phyloP scores from a whole-genome alignment of 1,139 yeast genomes.

The Pichia sp. region DNA sequence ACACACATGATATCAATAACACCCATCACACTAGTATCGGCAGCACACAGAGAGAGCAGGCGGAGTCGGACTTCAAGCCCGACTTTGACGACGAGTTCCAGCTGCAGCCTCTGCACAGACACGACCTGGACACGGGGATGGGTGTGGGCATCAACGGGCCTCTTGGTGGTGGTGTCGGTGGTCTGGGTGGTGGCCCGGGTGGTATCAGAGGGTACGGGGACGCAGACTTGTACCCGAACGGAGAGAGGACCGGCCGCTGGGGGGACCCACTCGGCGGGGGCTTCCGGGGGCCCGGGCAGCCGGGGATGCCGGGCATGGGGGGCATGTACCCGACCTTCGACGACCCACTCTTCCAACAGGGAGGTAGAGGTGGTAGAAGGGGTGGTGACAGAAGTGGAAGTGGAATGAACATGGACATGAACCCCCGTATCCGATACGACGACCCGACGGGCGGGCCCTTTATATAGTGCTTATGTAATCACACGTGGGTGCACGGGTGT shows the following conservation, averaged over 20 bases:
- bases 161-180: too few relatives aligned
- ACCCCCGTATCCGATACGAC: too few relatives aligned
- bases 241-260: neutral
- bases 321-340: constrained; percentile 55
- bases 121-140: neutral
- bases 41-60: too few relatives aligned
- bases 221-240: constrained; percentile 3
- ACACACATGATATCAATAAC: too few relatives aligned
- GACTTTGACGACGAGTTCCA: constrained; percentile 37
- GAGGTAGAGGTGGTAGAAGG: too few relatives aligned
- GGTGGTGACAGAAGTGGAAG: too few relatives aligned
- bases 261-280: neutral
- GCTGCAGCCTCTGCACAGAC: neutral
- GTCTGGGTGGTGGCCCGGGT: too few relatives aligned
- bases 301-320: constrained; percentile 29
- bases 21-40: too few relatives aligned
- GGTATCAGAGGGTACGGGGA: constrained; percentile 1
- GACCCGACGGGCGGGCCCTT: too few relatives aligned
- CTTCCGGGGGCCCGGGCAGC: constrained; percentile 38
- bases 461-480: too few relatives aligned
- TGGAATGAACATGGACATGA: neutral
- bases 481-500: constrained; percentile 6
- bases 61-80: constrained; percentile 22
- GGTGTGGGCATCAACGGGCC: too few relatives aligned
- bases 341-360: constrained; percentile 45